Evolutionary conservation across 139 green algal species (phyloP), one percentile per base, ranked within the genome.

Genomic region (Volvox africanus): DNA sequence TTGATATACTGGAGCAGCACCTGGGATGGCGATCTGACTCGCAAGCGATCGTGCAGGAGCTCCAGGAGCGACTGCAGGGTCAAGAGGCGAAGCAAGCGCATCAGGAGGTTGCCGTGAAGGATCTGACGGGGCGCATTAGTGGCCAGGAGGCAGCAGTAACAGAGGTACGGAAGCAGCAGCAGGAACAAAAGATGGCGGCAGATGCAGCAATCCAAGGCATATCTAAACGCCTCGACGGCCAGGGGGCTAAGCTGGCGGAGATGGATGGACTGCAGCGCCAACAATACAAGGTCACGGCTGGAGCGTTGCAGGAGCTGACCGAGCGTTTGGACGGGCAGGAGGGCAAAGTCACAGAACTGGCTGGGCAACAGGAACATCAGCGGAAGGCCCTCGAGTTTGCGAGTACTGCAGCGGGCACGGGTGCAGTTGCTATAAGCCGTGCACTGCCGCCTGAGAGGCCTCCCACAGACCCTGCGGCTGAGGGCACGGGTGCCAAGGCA

Each of bases 281-380:
- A 20, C 55, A 87, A 21, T 55, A 61, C 12, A 44, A 77, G 30
- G 61, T n/a, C 0, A 21, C 61, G 55, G 20, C 55, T 61, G 33
- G 6, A 3, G 61, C 81, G 12, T 14, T 87, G 12, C 0, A 55
- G 28, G 30, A 30, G 5, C n/a, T 87, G 28, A 77, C 28, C 0
- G 81, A 87, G 30, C 61, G 61, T 11, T n/a, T 88, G 33, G 65
- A 76, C 19, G 65, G 11, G 6, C 83, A 80, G 65, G 83, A 67
- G 16, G 68, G 28, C 68, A 76, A 61, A 26, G n/a, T 89, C 1
- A 37, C 36, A 35, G 68, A 82, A 37, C 36, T 81, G 5, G 84
- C n/a, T 13, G 68, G 19, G 2, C 35, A 86, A 24, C 87, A 91
- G 87, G 68, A 20, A 5, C 50, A 86, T 12, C 87, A 91, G 87